These are phyloP conservation scores for Neurospora sp. DNA, from an alignment of 495 filamentous ascomycete genomes.

Conservation along the genomic window DNA sequence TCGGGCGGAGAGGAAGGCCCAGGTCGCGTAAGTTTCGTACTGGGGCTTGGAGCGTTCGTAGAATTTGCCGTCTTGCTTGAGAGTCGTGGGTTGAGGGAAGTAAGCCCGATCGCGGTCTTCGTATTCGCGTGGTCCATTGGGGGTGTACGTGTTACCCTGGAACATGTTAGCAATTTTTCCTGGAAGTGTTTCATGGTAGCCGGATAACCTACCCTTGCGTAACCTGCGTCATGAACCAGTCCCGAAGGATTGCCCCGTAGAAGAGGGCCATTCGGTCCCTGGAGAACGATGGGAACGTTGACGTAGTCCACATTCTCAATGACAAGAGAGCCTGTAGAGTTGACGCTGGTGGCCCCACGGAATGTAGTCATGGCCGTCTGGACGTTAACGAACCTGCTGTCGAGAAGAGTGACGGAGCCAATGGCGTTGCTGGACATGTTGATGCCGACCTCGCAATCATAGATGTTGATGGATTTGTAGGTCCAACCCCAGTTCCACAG, in stretches of 20 bases:
- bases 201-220: constrained; percentile 30
- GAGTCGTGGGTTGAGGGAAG: constrained; percentile 13
- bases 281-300: constrained; percentile 43
- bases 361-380: constrained; percentile 50
- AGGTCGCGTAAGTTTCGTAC: constrained; percentile 43
- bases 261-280: constrained; percentile 37
- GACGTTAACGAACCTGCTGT: constrained; percentile 65
- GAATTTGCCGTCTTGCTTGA: constrained; percentile 35
- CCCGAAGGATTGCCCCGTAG: constrained; percentile 28
- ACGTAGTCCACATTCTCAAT: constrained; percentile 66
- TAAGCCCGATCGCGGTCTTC: constrained; percentile 8
- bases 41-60: constrained; percentile 61
- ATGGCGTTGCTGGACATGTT: constrained; percentile 64
- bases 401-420: constrained; percentile 68
- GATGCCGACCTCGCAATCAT: constrained; percentile 64
- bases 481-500: constrained; percentile 90
- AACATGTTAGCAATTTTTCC: not conserved
- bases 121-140: constrained; percentile 12
- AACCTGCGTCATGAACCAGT: constrained; percentile 12
- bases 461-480: constrained; percentile 67
- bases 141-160: constrained; percentile 18
- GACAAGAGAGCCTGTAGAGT: constrained; percentile 58
- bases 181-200: not conserved
- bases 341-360: constrained; percentile 43
- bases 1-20: constrained; percentile 22